Percentiles rank a stretch among this genome's conserved stretches.
Evolutionary conservation across 495 filamentous ascomycete species (phyloP).

Genomic region (Glonium stellatum): DNA sequence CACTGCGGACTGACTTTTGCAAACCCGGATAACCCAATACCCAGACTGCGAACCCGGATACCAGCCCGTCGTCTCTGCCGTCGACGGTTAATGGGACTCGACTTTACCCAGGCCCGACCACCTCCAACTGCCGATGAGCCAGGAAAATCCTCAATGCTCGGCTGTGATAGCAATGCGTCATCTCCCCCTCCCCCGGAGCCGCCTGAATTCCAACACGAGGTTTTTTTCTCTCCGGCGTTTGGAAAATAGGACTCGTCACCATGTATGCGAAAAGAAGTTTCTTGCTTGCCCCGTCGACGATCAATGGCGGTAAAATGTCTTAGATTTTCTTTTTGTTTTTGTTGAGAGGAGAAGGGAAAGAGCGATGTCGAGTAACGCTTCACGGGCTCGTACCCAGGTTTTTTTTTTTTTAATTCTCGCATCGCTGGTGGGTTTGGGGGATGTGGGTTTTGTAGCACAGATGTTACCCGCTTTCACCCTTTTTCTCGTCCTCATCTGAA

Average conservation of each 20-base stretch:
- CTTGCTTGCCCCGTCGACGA: neutral
- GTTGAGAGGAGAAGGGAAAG: conserved; percentile 6
- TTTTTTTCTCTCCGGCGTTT: too few relatives aligned
- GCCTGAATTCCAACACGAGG: too few relatives aligned
- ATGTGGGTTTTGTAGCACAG: neutral
- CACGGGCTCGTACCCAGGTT: conserved; percentile 4
- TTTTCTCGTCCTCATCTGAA: neutral
- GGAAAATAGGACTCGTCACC: neutral
- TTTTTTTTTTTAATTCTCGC: too few relatives aligned
- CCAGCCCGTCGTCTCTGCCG: too few relatives aligned
- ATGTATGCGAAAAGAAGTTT: neutral
- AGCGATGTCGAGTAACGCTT: neutral
- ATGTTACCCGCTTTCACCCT: neutral
- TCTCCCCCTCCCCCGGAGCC: too few relatives aligned
- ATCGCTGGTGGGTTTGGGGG: neutral
- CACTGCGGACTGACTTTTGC: neutral
- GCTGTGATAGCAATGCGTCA: neutral
- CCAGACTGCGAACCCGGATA: too few relatives aligned
- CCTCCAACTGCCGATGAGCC: too few relatives aligned
- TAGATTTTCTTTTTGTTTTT: neutral
- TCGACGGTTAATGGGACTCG: too few relatives aligned
- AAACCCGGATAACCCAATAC: too few relatives aligned
- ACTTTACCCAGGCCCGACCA: too few relatives aligned
- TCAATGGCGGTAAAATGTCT: neutral
- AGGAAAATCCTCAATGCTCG: too few relatives aligned